phyloP scores from a whole-genome alignment of 805 yeast genomes.

The Candida schatavii region DNA sequence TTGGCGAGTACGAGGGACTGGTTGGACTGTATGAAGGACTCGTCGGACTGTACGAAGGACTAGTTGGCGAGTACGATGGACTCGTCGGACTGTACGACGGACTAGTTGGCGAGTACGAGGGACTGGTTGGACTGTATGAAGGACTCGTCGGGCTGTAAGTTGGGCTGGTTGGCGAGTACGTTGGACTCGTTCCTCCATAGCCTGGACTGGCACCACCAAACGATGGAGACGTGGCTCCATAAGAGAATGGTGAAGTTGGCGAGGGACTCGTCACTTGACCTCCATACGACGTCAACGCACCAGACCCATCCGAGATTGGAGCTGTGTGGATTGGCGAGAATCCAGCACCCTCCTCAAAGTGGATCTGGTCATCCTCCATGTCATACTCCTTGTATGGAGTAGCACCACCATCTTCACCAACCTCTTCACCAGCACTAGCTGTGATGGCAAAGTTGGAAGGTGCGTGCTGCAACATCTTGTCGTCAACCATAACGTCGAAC shows the following conservation, averaged over 20 bases:
- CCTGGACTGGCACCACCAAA: slow-evolving; percentile 54
- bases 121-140: slow-evolving; percentile 49
- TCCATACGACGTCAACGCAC: slow-evolving; percentile 87
- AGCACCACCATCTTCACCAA: slow-evolving; percentile 64
- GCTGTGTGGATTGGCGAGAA: slow-evolving; percentile 96
- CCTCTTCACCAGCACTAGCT: slow-evolving; percentile 28
- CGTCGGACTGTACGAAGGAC: slow-evolving; percentile 60
- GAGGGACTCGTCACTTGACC: slow-evolving; percentile 54
- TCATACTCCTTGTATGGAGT: slow-evolving; percentile 83
- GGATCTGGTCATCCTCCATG: slow-evolving; percentile 57
- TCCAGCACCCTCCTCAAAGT: slow-evolving; percentile 69
- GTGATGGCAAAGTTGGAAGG: slow-evolving; percentile 48
- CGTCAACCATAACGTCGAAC: slow-evolving; percentile 93
- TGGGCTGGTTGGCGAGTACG: slow-evolving; percentile 76
- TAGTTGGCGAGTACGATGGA: slow-evolving; percentile 74
- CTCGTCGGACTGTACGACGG: slow-evolving; percentile 79
- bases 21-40: slow-evolving; percentile 65
- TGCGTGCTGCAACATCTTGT: slow-evolving; percentile 68
- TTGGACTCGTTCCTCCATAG: slow-evolving; percentile 48
- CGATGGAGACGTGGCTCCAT: slow-evolving; percentile 46
- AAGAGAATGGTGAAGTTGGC: slow-evolving; percentile 59
- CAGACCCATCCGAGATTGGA: slow-evolving; percentile 66
- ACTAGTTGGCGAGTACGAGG: slow-evolving; percentile 62
- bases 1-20: slow-evolving; percentile 69
- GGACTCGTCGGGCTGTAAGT: slow-evolving; percentile 70